Percentiles rank a stretch among this genome's conserved stretches.
phyloP scores from a whole-genome alignment of 225 moss, liverwort and hornwort species.

The Climacium dendroides region DNA sequence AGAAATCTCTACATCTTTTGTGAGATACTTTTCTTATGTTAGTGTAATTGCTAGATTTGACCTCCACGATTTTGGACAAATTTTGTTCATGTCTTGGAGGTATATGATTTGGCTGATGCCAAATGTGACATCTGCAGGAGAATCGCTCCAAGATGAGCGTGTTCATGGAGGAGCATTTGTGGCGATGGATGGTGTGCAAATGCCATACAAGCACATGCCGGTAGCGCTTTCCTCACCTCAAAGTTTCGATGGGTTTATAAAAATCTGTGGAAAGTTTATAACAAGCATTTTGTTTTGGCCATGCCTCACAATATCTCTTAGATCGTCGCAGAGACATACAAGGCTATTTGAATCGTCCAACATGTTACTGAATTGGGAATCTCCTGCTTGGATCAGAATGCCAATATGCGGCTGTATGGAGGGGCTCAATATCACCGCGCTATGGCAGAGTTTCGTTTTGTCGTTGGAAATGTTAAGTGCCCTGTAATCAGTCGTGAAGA shows the following conservation, averaged over 20 bases:
- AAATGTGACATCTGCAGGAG: slow-evolving; percentile 46
- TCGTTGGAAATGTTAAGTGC: slow-evolving; percentile 92
- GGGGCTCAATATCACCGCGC: slow-evolving; percentile 99
- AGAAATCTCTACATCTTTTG: neutral
- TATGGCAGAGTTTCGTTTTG: slow-evolving; percentile 97
- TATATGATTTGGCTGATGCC: neutral
- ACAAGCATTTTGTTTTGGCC: neutral
- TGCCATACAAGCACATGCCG: slow-evolving; percentile 85
- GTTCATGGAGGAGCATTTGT: slow-evolving; percentile 93
- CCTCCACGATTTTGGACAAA: neutral
- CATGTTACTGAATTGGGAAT: neutral
- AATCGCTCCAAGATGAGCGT: slow-evolving; percentile 96
- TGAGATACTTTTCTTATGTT: neutral
- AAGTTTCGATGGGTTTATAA: neutral
- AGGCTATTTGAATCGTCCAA: neutral
- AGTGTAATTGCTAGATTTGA: neutral
- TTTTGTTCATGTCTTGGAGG: neutral
- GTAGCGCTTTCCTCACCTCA: slow-evolving; percentile 5
- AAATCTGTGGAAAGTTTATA: neutral
- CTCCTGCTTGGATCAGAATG: slow-evolving; percentile 39
- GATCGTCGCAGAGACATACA: neutral
- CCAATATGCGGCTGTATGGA: slow-evolving; percentile 95
- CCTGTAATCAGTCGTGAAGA: slow-evolving; percentile 89
- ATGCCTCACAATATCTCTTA: neutral
- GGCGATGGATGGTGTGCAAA: slow-evolving; percentile 86